These are phyloP conservation scores for Plasmodium billcollinsi DNA, from an alignment of 169 alveolate genomes.

Conservation along the genomic window DNA sequence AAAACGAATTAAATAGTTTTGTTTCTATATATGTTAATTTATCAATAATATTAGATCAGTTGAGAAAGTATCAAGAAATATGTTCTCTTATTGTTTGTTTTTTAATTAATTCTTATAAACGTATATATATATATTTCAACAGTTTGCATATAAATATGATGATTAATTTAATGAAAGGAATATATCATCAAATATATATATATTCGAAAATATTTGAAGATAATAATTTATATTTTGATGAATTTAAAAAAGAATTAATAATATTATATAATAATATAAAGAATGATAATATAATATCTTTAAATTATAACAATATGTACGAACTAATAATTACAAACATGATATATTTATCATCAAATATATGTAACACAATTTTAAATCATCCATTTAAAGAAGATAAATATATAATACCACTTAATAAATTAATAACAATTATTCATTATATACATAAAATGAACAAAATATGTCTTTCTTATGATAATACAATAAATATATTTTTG, in stretches of 20 bases:
- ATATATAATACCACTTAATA: background rate
- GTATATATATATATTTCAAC: background rate
- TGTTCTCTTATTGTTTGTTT: background rate
- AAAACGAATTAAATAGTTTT: conserved; percentile 52
- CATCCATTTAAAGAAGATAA: conserved; percentile 7
- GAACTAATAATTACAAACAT: background rate
- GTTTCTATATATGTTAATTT: conserved; percentile 26
- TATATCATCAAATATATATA: conserved; percentile 7
- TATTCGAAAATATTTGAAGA: conserved; percentile 6
- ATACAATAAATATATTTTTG: background rate
- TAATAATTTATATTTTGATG: background rate
- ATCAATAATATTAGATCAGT: conserved; percentile 17
- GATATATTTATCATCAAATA: no score
- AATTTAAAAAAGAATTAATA: background rate
- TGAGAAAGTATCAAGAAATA: background rate
- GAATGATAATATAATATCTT: background rate
- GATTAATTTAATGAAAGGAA: conserved; percentile 26
- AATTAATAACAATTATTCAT: conserved; percentile 24
- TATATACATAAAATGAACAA: conserved; percentile 34
- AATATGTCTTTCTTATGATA: conserved; percentile 4
- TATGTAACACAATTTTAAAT: no score
- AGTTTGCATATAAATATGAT: conserved; percentile 36
- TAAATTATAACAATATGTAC: background rate
- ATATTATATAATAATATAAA: background rate
- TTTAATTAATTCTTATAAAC: conserved; percentile 8